Evolutionary conservation across 1,284 basidiomycete species (phyloP).

Genomic region (Chalciporus sp.): DNA sequence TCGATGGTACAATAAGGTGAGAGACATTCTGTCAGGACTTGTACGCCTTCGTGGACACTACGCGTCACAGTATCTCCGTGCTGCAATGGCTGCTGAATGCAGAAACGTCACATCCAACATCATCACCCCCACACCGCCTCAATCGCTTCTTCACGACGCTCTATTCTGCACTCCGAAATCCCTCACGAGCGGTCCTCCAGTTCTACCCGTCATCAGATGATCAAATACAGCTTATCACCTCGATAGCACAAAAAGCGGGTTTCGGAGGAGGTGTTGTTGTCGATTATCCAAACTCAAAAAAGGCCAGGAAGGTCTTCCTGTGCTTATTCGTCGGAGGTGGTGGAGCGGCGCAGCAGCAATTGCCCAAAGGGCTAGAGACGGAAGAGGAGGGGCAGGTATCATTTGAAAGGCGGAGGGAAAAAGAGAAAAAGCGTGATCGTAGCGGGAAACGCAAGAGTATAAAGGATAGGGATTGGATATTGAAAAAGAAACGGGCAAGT

Average conservation of each 20-base stretch:
- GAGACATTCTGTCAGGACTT: conserved; percentile 11
- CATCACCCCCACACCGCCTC: conserved; percentile 91
- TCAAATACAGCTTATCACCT: conserved; percentile 94
- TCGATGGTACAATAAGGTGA: conserved; percentile 97
- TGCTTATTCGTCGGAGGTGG: conserved; percentile 86
- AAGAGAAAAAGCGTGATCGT: conserved; percentile 55
- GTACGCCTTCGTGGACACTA: not conserved
- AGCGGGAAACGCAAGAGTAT: conserved; percentile 64
- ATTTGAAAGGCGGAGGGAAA: conserved; percentile 72
- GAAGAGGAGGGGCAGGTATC: conserved; percentile 54
- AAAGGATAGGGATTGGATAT: conserved; percentile 79
- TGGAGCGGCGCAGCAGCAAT: conserved; percentile 52
- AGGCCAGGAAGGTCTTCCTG: conserved; percentile 90
- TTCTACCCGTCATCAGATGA: conserved; percentile 97
- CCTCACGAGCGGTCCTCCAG: conserved; percentile 92
- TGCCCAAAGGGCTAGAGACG: conserved; percentile 76
- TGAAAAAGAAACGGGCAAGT: conserved; percentile 81
- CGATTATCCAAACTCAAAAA: conserved; percentile 96
- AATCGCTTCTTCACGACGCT: conserved; percentile 96
- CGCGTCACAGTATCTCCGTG: conserved; percentile 81
- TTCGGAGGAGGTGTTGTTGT: conserved; percentile 98
- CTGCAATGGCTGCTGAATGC: conserved; percentile 99
- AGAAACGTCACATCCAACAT: conserved; percentile 88
- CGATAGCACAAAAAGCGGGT: conserved; percentile 90
- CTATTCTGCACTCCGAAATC: conserved; percentile 89